A percentile compares a stretch with the other conserved stretches of the same genome.
Conservation (phyloP, 176 grass and related monocot genomes). For the Carex pumila region DNA sequence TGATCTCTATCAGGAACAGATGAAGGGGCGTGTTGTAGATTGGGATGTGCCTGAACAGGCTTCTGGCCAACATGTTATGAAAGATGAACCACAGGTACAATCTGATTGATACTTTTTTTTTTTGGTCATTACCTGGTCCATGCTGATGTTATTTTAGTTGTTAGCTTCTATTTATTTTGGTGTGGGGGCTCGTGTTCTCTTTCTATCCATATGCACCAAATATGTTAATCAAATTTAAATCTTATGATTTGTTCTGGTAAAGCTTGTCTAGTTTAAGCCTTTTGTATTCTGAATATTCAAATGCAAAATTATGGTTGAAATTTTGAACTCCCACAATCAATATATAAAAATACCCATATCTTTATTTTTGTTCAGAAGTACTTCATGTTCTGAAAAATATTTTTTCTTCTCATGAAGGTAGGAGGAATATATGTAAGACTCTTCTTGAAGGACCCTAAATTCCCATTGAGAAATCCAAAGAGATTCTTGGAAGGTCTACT, state of each 20-base stretch:
- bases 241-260: background rate
- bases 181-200: background rate
- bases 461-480: slow-evolving; percentile 98
- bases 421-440: slow-evolving; percentile 98
- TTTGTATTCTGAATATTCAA: background rate
- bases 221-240: background rate
- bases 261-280: background rate
- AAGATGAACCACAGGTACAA: slow-evolving; percentile 97
- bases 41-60: slow-evolving; percentile 99
- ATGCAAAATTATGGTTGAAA: background rate
- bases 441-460: slow-evolving; percentile 98
- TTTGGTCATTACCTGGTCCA: background rate
- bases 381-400: slow-evolving; percentile 18
- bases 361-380: background rate
- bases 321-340: background rate
- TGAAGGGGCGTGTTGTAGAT: slow-evolving; percentile 89
- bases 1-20: slow-evolving; percentile 97
- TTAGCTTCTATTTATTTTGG: background rate
- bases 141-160: background rate
- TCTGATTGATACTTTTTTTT: slow-evolving; percentile 6
- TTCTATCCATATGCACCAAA: background rate
- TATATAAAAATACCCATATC: background rate
- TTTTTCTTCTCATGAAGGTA: slow-evolving; percentile 44
- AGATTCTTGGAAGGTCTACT: slow-evolving; percentile 97
- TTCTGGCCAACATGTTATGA: slow-evolving; percentile 94